Base-by-base conservation (phyloP, 2,329 filamentous ascomycete genomes). In the Fusarium globosum region DNA sequence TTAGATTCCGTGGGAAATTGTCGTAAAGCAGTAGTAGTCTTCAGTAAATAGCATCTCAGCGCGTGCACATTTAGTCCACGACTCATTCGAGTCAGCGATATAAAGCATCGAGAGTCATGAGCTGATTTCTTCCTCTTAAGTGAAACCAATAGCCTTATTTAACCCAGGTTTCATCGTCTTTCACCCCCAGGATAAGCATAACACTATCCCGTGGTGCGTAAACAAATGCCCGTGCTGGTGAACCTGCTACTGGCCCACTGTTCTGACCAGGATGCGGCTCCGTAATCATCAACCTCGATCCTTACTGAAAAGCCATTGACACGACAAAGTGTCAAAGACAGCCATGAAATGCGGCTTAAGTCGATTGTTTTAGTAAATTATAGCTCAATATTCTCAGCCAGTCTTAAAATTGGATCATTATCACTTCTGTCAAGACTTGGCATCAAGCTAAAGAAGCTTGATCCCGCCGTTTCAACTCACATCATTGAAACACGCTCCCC, bases 401-500 rank as follows among this genome's bases (percentile, higher is more conserved):
- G 11, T 41, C 28, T 21, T 20, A 33, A 20, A 26, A 13, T 2
- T n/a, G 11, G 14, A 36, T n/a, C 30, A n/a, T 11, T 6, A 7
- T 38, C 18, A 23, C 55, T 20, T 11, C 8, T 18, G 0, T 2
- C 33, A 23, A 51, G 2, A 26, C 48, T 56, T 62, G 43, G 33
- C 49, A 11, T 1, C 23, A 36, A 16, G 38, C 46, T 43, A 33
- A 48, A 42, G n/a, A 51, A 41, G 56, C 49, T 68, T 63, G 48
- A 36, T 46, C n/a, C 21, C 20, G 38, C 6, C 9, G 33, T 46
- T 39, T 41, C 23, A 28, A 36, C 6, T 18, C n/a, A 3, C 13
- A 43, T 39, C 16, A 39, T 69, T 65, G 65, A 69, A 69, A 69
- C 65, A 43, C 6, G 6, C 43, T 43, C 39, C 63, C 58, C 65